Evolutionary conservation across 139 green algal genomes (phyloP).

Genomic region (Desmodesmus armatus): DNA sequence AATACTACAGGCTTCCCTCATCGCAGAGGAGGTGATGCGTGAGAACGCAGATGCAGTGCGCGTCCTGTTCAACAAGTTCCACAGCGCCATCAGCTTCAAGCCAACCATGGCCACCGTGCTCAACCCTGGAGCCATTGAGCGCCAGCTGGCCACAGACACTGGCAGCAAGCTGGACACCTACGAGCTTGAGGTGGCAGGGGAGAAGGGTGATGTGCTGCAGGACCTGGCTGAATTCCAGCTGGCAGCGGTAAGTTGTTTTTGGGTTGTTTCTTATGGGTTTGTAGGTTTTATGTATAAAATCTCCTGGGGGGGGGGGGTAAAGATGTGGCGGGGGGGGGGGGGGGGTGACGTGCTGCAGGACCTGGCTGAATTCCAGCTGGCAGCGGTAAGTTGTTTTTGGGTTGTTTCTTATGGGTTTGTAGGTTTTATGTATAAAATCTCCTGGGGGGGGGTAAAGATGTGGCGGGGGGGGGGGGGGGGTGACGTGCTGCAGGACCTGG

Average conservation of each 20-base stretch:
- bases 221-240: constrained; percentile 98
- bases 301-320: no score
- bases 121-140: constrained; percentile 84
- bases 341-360: constrained; percentile 90
- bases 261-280: neutral
- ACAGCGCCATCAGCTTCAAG: constrained; percentile 93
- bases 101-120: constrained; percentile 95
- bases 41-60: constrained; percentile 79
- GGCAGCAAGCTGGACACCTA: constrained; percentile 92
- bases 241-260: constrained; percentile 70
- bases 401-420: neutral
- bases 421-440: no score
- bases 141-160: constrained; percentile 70
- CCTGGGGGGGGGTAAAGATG: no score
- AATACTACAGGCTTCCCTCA: constrained; percentile 77
- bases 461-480: constrained; percentile 78
- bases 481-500: constrained; percentile 93
- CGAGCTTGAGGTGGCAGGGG: constrained; percentile 92
- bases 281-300: no score
- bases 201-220: constrained; percentile 87
- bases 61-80: constrained; percentile 97
- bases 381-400: constrained; percentile 64
- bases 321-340: constrained; percentile 82
- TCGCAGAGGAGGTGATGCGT: constrained; percentile 92
- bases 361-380: constrained; percentile 97